Evolutionary conservation across 1,284 basidiomycete species (phyloP).

Genomic region (Heterobasidion irregulare): DNA sequence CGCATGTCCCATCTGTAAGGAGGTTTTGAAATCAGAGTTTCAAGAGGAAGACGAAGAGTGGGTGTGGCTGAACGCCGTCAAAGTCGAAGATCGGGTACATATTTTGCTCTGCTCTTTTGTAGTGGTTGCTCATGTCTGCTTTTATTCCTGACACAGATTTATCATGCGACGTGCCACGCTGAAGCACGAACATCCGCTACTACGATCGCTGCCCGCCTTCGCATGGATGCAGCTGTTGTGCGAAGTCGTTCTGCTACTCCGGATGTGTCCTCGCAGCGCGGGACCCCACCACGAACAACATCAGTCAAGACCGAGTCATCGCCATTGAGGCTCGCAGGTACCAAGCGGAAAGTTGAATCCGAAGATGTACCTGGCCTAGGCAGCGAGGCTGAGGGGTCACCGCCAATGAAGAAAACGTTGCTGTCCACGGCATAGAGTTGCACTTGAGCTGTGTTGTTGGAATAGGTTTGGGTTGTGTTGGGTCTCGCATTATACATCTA

Average conservation of each 20-base stretch:
- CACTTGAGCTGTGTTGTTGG: neutral
- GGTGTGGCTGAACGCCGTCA: slow-evolving; percentile 93
- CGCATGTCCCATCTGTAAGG: slow-evolving; percentile 97
- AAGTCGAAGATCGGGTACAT: slow-evolving; percentile 75
- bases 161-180: slow-evolving; percentile 87
- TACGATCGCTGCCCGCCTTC: slow-evolving; percentile 56
- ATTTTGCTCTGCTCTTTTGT: neutral
- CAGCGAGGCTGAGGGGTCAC: slow-evolving; percentile 30
- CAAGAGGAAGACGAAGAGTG: slow-evolving; percentile 97
- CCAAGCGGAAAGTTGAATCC: slow-evolving; percentile 64
- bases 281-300: slow-evolving; percentile 35
- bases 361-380: slow-evolving; percentile 22
- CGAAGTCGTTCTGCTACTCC: slow-evolving; percentile 72
- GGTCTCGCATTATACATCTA: too few relatives aligned
- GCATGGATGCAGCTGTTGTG: slow-evolving; percentile 43
- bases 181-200: slow-evolving; percentile 61
- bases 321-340: slow-evolving; percentile 40
- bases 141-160: slow-evolving; percentile 43
- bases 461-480: neutral
- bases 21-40: slow-evolving; percentile 87
- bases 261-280: slow-evolving; percentile 32
- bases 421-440: slow-evolving; percentile 7
- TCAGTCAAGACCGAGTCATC: slow-evolving; percentile 28
- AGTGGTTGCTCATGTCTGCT: slow-evolving; percentile 2
- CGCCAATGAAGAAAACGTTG: slow-evolving; percentile 43